Percentiles rank a stretch among this genome's conserved stretches.
These are phyloP conservation scores for Inosperma sp. DNA, from an alignment of 768 basidiomycete species.

Conservation along the genomic window DNA sequence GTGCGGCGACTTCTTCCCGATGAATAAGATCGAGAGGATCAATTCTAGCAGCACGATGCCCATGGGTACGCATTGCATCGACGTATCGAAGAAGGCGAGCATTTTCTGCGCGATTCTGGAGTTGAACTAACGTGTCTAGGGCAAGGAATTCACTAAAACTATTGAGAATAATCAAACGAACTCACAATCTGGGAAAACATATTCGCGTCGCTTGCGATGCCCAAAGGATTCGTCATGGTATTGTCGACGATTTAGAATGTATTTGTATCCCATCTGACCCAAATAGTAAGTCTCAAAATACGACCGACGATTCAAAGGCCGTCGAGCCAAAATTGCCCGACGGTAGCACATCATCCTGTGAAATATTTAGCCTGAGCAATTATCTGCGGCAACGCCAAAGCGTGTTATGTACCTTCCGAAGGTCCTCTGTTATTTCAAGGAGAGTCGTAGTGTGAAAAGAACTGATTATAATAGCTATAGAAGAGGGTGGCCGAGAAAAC, in stretches of 20 bases:
- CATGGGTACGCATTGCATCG: constrained; percentile 81
- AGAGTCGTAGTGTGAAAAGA: too few species aligned
- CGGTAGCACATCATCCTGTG: too few species aligned
- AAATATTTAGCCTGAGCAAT: too few species aligned
- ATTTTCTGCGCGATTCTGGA: constrained; percentile 64
- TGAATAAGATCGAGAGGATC: constrained; percentile 87
- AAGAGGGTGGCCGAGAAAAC: too few species aligned
- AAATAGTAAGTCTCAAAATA: too few species aligned
- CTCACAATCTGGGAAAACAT: constrained; percentile 70
- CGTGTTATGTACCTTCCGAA: too few species aligned
- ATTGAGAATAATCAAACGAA: constrained; percentile 7
- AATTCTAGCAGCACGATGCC: constrained; percentile 79
- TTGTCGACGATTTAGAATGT: constrained; percentile 14
- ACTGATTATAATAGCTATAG: too few species aligned
- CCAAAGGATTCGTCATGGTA: constrained; percentile 84
- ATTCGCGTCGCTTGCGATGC: constrained; percentile 59
- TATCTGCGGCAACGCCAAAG: too few species aligned
- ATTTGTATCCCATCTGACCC: too few species aligned
- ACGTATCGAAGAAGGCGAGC: constrained; percentile 80
- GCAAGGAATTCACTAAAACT: background rate
- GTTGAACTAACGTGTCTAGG: constrained; percentile 57
- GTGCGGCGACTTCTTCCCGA: constrained; percentile 72
- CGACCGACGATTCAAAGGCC: too few species aligned
- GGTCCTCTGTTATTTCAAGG: too few species aligned
- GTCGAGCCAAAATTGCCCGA: too few species aligned